Percentiles rank a stretch among this genome's conserved stretches.
These are phyloP conservation scores for Reticulascus tulasneorum DNA, from an alignment of 2,329 filamentous ascomycete genomes.

Conservation along the genomic window DNA sequence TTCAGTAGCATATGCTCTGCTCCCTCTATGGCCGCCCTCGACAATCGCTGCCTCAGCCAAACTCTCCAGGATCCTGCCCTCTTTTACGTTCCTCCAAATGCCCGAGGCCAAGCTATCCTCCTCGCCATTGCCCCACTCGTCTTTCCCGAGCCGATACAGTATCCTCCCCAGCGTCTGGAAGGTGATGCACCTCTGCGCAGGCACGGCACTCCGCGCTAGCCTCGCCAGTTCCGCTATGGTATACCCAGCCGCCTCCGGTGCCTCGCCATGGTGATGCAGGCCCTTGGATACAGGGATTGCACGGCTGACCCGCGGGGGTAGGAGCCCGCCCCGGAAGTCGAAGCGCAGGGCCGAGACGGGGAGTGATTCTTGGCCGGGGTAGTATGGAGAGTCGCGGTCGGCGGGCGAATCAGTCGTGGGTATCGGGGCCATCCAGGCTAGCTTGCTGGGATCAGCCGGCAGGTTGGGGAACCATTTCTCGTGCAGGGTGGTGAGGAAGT, in stretches of 20 bases:
- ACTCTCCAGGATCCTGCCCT: constrained; percentile 71
- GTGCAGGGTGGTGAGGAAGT: constrained; percentile 82
- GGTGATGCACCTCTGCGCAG: constrained; percentile 84
- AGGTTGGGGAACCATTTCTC: constrained; percentile 90
- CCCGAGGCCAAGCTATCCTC: constrained; percentile 66
- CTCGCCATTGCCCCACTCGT: constrained; percentile 58
- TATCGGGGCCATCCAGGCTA: constrained; percentile 84
- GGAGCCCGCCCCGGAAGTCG: constrained; percentile 75
- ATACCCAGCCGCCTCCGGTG: constrained; percentile 91
- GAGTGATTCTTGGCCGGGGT: constrained; percentile 70
- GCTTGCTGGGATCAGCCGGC: constrained; percentile 75
- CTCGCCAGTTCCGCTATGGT: constrained; percentile 83
- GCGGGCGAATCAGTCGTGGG: constrained; percentile 61
- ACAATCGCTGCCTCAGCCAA: constrained; percentile 72
- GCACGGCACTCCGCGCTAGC: constrained; percentile 74
- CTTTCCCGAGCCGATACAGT: constrained; percentile 75
- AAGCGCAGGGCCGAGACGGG: constrained; percentile 78
- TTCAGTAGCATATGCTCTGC: constrained; percentile 80
- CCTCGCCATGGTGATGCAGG: constrained; percentile 88
- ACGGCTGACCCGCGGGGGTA: constrained; percentile 72
- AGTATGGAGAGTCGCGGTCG: constrained; percentile 73
- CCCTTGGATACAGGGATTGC: constrained; percentile 73
- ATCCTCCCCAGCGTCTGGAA: constrained; percentile 88
- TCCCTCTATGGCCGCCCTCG: constrained; percentile 70
- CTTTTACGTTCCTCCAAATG: constrained; percentile 76